Evolutionary conservation across 345 rosid genomes (phyloP), one percentile per base, ranked within the genome.

Genomic region (Salix koriyanagi): DNA sequence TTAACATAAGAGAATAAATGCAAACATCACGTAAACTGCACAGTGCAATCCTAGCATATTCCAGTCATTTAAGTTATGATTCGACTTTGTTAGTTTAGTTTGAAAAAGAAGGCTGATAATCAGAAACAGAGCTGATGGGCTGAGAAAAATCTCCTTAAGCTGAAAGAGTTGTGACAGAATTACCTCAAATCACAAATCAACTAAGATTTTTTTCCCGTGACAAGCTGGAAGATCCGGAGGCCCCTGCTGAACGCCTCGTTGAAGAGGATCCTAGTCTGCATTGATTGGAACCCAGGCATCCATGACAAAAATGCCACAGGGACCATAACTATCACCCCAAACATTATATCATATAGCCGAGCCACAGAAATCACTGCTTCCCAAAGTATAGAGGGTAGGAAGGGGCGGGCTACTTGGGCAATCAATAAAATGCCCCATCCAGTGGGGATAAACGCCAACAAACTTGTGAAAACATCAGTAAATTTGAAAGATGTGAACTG

Each of bases 181-280:
- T 78, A 78, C 91, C 91, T 85, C 39, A 19, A 46, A 77, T 84
- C 80, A 85, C 64, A 71, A 36, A 64, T 81, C 85, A 74, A 73
- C 76, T 83, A 72, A 3, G 97, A 86, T 66, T 89, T 88, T 75
- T 94, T 94, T 62, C 98, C 98, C 0, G 94, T 80, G 58, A 94
- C 81, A 79, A 94, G 87, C 87, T 91, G 96, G 83, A 89, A 89
- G 67, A 94, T 94, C 48, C 95, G 88, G 37, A 94, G 91, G 18
- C 97, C 98, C 83, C 98, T 83, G 83, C 95, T 94, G 82, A 94
- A 94, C 50, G 97, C 98, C 64, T 94, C 98, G 68, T 94, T 94
- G 75, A 94, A 94, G 70, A 94, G 83, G 62, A 94, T 89, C 76
- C 97, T 84, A 0, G 98, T 92, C 83, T 94, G 97, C 98, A 94